Evolutionary conservation across 148 eudicot species (phyloP).

Genomic region (Dianthus caryophyllus): DNA sequence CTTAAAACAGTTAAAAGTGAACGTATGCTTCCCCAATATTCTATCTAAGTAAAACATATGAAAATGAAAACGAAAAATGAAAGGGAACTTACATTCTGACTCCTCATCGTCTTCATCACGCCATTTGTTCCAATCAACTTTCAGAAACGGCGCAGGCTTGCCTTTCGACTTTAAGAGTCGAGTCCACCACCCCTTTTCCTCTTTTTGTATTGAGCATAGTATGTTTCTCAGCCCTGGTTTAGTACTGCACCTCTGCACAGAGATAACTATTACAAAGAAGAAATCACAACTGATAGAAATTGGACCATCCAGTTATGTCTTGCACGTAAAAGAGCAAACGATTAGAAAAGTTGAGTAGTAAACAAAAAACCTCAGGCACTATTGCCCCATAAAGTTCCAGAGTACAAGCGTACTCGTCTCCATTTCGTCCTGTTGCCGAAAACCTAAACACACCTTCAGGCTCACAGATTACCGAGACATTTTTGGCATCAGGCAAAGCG

Average conservation of each 20-base stretch:
- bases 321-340: slow-evolving; percentile 1
- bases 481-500: slow-evolving; percentile 74
- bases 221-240: slow-evolving; percentile 68
- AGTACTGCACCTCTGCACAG: slow-evolving; percentile 60
- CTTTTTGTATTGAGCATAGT: slow-evolving; percentile 70
- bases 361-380: slow-evolving; percentile 59
- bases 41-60: background rate
- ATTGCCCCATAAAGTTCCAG: slow-evolving; percentile 65
- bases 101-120: slow-evolving; percentile 87
- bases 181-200: slow-evolving; percentile 80
- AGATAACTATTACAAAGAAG: no score
- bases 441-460: slow-evolving; percentile 63
- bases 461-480: slow-evolving; percentile 62
- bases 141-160: slow-evolving; percentile 73
- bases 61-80: background rate
- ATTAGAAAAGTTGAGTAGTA: background rate
- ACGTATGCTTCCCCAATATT: no score
- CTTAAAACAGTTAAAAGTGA: no score
- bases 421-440: slow-evolving; percentile 58
- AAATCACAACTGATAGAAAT: background rate
- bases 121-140: slow-evolving; percentile 95
- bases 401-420: slow-evolving; percentile 47
- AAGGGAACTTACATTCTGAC: slow-evolving; percentile 52
- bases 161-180: slow-evolving; percentile 71
- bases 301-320: background rate